Evolutionary conservation across 805 yeast genomes (phyloP).

Genomic region (Teunomyces funiuensis): DNA sequence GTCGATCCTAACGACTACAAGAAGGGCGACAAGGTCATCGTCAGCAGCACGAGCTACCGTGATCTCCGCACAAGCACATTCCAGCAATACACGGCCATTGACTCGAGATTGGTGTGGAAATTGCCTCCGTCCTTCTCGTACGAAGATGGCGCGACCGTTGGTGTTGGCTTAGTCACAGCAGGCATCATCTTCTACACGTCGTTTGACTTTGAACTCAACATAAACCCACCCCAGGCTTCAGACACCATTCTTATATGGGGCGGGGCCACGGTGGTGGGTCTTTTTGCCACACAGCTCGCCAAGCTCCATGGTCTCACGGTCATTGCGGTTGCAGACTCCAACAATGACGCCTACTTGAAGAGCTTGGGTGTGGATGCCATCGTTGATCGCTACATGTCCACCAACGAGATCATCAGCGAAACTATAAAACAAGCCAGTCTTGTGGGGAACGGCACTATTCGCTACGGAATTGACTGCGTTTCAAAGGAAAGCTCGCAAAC

Average conservation of each 20-base stretch:
- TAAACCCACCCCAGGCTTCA: background rate
- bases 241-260: constrained; percentile 45
- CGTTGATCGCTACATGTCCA: constrained; percentile 32
- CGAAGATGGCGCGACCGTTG: constrained; percentile 45
- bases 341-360: constrained; percentile 20
- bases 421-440: constrained; percentile 20
- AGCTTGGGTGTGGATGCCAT: constrained; percentile 30
- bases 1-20: constrained; percentile 23
- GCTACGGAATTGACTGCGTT: constrained; percentile 45
- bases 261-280: constrained; percentile 48
- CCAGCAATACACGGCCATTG: constrained; percentile 46
- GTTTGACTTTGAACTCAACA: constrained; percentile 14
- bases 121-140: constrained; percentile 33
- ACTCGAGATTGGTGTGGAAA: constrained; percentile 46
- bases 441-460: constrained; percentile 17
- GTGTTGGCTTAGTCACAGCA: constrained; percentile 50
- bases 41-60: constrained; percentile 48
- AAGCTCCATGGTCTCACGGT: constrained; percentile 39
- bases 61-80: constrained; percentile 48
- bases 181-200: constrained; percentile 23
- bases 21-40: constrained; percentile 39
- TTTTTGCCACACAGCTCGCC: constrained; percentile 43
- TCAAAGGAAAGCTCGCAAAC: constrained; percentile 26
- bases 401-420: constrained; percentile 14
- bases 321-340: constrained; percentile 25